A percentile compares a stretch with the other conserved stretches of the same genome.
Conservation (phyloP, 2,329 filamentous ascomycete species). For the Taxawa tesnikishii region DNA sequence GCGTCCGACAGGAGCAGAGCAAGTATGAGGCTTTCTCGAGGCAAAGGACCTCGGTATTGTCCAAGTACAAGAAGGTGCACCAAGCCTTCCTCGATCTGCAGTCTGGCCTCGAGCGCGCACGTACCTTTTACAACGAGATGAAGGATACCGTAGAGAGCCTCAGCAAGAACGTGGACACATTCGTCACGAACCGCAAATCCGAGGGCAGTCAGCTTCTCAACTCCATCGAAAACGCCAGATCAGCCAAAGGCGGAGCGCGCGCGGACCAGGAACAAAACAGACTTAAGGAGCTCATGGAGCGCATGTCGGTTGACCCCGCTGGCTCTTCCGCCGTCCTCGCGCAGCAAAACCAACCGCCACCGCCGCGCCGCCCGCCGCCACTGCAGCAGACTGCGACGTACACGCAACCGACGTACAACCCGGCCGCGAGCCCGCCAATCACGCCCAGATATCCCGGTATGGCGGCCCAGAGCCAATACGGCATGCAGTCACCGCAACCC, state of each 20-base stretch:
- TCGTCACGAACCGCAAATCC: constrained; percentile 84
- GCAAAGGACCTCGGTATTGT: constrained; percentile 68
- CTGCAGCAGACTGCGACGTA: constrained; percentile 29
- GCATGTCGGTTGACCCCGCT: constrained; percentile 70
- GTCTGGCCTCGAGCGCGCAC: constrained; percentile 74
- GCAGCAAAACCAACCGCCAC: constrained; percentile 20
- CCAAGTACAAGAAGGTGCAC: constrained; percentile 80
- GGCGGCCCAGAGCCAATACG: constrained; percentile 9
- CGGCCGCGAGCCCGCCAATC: constrained; percentile 33
- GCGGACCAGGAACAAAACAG: constrained; percentile 80
- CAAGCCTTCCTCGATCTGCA: constrained; percentile 86
- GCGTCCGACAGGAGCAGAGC: constrained; percentile 84
- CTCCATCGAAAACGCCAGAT: constrained; percentile 71
- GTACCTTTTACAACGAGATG: constrained; percentile 93
- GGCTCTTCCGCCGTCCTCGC: constrained; percentile 24
- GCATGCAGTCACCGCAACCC: constrained; percentile 19
- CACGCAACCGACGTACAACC: constrained; percentile 38
- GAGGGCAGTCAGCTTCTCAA: constrained; percentile 83
- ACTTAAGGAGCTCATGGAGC: constrained; percentile 81
- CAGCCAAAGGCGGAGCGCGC: constrained; percentile 39
- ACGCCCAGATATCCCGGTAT: constrained; percentile 29
- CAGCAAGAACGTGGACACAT: constrained; percentile 90
- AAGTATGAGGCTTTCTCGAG: constrained; percentile 85
- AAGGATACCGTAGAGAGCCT: constrained; percentile 84
- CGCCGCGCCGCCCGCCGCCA: constrained; percentile 26